Percentiles rank a stretch among this genome's conserved stretches.
Conservation (phyloP, 495 filamentous ascomycete species). For the Trichodelitschia bisporula region DNA sequence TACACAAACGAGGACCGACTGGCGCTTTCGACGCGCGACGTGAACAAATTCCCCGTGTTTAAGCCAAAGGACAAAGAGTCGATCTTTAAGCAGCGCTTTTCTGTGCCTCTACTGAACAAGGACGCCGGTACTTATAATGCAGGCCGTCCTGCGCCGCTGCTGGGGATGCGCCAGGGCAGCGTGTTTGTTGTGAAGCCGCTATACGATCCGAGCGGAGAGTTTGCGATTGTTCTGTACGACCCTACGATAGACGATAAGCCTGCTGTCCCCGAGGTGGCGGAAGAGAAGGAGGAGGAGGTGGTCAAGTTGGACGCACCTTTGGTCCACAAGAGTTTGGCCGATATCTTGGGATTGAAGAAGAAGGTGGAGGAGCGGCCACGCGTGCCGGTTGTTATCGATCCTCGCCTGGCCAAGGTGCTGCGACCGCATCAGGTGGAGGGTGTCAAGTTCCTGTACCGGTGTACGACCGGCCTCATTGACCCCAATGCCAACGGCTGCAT, state of each 20-base stretch:
- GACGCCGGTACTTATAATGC: constrained; percentile 42
- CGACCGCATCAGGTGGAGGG: constrained; percentile 96
- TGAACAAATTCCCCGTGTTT: constrained; percentile 76
- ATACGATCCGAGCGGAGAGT: constrained; percentile 88
- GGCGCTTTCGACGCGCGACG: constrained; percentile 66
- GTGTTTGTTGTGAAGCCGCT: constrained; percentile 74
- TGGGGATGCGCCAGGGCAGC: constrained; percentile 66
- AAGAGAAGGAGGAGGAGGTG: constrained; percentile 25
- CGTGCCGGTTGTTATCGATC: constrained; percentile 94
- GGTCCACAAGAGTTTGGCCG: constrained; percentile 81
- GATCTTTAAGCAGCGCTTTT: constrained; percentile 61
- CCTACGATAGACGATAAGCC: constrained; percentile 78
- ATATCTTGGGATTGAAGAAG: constrained; percentile 90
- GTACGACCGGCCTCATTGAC: constrained; percentile 83
- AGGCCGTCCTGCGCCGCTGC: constrained; percentile 53
- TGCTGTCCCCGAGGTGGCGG: constrained; percentile 22
- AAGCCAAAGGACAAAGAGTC: constrained; percentile 67
- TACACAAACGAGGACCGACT: constrained; percentile 77
- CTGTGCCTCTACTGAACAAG: constrained; percentile 72
- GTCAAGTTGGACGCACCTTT: constrained; percentile 49
- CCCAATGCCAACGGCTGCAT: constrained; percentile 90
- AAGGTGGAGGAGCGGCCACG: constrained; percentile 54
- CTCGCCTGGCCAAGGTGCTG: constrained; percentile 68
- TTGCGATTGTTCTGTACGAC: constrained; percentile 89
- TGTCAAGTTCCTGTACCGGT: constrained; percentile 92